Conservation (phyloP, 228 moss, liverwort and hornwort genomes). For the Sphagnum magellanicum region DNA sequence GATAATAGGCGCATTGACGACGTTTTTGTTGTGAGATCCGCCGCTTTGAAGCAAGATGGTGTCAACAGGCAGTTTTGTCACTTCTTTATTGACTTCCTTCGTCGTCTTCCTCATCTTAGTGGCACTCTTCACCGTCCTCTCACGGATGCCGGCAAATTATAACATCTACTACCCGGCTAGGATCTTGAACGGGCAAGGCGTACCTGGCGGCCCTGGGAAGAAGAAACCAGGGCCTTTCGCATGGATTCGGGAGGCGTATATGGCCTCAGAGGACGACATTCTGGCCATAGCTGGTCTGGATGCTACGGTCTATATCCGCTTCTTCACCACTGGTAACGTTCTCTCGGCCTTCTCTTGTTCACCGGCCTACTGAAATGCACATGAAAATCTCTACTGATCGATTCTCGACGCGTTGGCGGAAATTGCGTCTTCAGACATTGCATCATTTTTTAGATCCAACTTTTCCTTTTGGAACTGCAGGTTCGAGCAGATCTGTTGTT, state of each 20-base stretch:
- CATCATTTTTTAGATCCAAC: too few relatives aligned
- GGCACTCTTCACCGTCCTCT: constrained; percentile 21
- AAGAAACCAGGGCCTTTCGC: constrained; percentile 16
- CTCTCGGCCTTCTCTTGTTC: too few relatives aligned
- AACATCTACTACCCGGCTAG: constrained; percentile 44
- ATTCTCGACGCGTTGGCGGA: too few relatives aligned
- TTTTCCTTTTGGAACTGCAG: too few relatives aligned
- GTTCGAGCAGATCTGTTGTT: too few relatives aligned
- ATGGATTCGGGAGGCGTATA: constrained; percentile 20
- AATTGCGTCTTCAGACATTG: too few relatives aligned
- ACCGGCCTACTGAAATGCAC: too few relatives aligned
- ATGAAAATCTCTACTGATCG: too few relatives aligned
- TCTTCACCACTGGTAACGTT: constrained; percentile 41
- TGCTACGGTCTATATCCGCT: constrained; percentile 36
- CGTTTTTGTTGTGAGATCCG: too few relatives aligned
- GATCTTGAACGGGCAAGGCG: constrained; percentile 20
- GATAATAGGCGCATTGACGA: too few relatives aligned
- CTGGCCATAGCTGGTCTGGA: constrained; percentile 39
- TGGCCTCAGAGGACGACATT: constrained; percentile 33
- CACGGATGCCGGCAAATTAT: constrained; percentile 34
- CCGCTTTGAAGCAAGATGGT: constrained; percentile 22
- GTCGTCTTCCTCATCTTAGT: constrained; percentile 18
- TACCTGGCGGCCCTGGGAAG: constrained; percentile 4
- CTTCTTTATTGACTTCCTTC: constrained; percentile 44
- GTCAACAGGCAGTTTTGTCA: constrained; percentile 29